These are phyloP conservation scores for Pseudogymnoascus sp. DNA, from an alignment of 2,329 filamentous ascomycete species.

Conservation along the genomic window DNA sequence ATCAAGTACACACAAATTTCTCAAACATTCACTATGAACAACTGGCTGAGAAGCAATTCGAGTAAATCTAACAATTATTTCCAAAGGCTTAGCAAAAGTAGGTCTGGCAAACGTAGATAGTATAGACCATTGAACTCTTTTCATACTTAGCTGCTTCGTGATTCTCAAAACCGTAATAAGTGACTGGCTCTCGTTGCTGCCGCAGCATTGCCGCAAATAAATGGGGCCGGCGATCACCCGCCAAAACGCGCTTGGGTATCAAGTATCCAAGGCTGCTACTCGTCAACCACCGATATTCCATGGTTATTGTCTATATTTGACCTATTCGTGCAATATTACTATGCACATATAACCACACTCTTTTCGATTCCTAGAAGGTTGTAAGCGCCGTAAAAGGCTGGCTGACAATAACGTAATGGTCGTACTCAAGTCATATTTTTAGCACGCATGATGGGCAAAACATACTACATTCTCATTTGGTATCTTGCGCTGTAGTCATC, in stretches of 20 bases:
- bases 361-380: background rate
- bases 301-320: background rate
- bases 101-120: background rate
- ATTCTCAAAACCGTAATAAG: background rate
- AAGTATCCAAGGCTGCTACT: background rate
- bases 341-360: background rate
- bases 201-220: background rate
- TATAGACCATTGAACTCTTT: background rate
- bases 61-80: background rate
- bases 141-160: background rate
- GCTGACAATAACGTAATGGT: background rate
- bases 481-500: background rate
- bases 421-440: background rate
- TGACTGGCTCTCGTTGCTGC: background rate
- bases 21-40: background rate
- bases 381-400: background rate
- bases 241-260: background rate
- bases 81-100: background rate
- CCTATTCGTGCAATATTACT: background rate
- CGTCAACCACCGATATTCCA: background rate
- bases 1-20: background rate
- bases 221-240: background rate
- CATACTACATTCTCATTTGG: background rate
- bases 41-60: background rate
- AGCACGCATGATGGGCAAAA: background rate